Conservation (phyloP, 768 basidiomycete genomes). For the Mycena maculata region DNA sequence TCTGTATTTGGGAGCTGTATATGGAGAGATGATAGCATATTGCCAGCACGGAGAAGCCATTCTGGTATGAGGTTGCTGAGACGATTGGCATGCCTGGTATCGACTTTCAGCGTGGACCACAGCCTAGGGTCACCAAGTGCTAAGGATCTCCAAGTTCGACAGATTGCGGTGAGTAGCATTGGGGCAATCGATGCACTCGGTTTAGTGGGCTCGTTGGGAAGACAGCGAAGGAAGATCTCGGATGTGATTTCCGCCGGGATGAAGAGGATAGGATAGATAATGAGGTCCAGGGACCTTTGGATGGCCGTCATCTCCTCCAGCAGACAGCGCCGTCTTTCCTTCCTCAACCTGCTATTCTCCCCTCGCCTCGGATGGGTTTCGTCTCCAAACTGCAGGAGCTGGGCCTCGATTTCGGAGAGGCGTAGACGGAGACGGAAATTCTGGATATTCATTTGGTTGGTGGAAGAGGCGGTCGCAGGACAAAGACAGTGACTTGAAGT, state of each 20-base stretch:
- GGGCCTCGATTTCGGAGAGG: background rate
- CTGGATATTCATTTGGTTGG: background rate
- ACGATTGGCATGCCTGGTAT: no score
- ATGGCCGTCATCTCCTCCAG: background rate
- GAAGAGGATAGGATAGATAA: background rate
- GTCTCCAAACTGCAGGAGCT: background rate
- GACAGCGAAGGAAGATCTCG: slow-evolving; percentile 9
- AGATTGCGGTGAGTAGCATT: background rate
- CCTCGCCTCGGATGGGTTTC: background rate
- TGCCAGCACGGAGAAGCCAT: background rate
- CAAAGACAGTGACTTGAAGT: no score
- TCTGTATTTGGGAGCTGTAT: background rate
- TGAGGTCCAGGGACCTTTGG: background rate
- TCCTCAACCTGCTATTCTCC: no score
- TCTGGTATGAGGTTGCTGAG: background rate
- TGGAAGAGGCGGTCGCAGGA: no score
- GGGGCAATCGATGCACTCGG: background rate
- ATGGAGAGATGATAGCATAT: background rate
- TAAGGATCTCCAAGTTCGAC: background rate
- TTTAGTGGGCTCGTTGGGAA: background rate
- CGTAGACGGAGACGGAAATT: slow-evolving; percentile 1
- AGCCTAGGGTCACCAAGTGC: background rate
- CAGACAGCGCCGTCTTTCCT: background rate
- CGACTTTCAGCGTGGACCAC: background rate
- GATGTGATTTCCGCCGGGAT: background rate